These are phyloP conservation scores for Mycena galericulata DNA, from an alignment of 768 basidiomycete species.

Conservation along the genomic window DNA sequence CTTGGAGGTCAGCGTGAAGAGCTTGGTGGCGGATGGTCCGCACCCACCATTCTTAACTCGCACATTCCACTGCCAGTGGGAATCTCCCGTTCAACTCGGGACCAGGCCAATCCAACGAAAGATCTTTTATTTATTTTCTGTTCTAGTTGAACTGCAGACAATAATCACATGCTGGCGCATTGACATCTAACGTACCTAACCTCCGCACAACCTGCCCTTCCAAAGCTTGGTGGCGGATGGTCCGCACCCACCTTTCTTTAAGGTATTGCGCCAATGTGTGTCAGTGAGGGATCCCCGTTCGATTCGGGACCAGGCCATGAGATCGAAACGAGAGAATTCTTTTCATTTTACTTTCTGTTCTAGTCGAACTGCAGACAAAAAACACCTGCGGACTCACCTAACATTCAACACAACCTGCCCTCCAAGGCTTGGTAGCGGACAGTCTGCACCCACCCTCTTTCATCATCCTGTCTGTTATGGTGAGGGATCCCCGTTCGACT, in stretches of 20 bases:
- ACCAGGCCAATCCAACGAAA: neutral
- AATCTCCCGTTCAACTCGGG: neutral
- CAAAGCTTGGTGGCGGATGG: neutral
- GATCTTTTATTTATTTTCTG: neutral
- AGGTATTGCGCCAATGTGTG: neutral
- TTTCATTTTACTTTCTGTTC: neutral
- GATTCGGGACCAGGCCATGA: neutral
- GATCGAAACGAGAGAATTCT: too few relatives aligned
- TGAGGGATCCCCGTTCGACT: neutral
- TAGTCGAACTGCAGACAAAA: neutral
- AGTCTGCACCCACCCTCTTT: neutral
- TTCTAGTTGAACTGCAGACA: too few relatives aligned
- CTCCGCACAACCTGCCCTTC: too few relatives aligned
- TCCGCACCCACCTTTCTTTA: neutral
- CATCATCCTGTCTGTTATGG: neutral
- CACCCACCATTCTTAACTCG: too few relatives aligned
- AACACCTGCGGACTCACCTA: too few relatives aligned
- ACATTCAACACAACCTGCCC: too few relatives aligned
- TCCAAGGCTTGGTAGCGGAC: neutral
- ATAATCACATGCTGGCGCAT: too few relatives aligned
- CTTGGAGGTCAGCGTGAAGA: too few relatives aligned
- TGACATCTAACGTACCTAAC: too few relatives aligned
- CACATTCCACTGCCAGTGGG: too few relatives aligned
- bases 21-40: too few relatives aligned
- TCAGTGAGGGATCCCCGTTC: neutral